phyloP scores from a whole-genome alignment of 2,329 filamentous ascomycete genomes.

The Mycosphaerella arachidis region DNA sequence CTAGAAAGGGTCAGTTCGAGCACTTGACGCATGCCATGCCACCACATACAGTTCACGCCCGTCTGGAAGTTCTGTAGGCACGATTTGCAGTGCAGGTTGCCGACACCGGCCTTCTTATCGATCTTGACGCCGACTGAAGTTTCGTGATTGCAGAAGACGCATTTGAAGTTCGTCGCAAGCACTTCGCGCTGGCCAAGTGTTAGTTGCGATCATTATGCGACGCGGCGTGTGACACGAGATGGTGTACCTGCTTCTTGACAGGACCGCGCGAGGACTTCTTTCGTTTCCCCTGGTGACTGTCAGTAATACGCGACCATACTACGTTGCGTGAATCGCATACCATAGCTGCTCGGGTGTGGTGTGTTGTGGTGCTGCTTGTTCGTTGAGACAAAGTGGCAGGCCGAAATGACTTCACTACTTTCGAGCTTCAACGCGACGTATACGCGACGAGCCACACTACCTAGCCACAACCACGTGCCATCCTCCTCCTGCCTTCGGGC shows the following conservation, averaged over 20 bases:
- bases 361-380: neutral
- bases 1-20: slow-evolving; percentile 43
- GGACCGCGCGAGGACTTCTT: slow-evolving; percentile 81
- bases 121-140: slow-evolving; percentile 86
- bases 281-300: slow-evolving; percentile 67
- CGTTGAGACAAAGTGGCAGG: neutral
- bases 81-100: slow-evolving; percentile 81
- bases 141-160: slow-evolving; percentile 97
- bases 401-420: neutral
- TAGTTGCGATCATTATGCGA: neutral
- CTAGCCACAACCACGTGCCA: neutral
- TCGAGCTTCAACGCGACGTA: neutral
- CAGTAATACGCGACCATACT: neutral
- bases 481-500: neutral
- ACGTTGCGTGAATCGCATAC: slow-evolving; percentile 1
- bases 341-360: slow-evolving; percentile 4
- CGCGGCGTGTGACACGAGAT: neutral
- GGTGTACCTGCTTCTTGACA: slow-evolving; percentile 68
- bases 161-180: slow-evolving; percentile 81
- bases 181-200: slow-evolving; percentile 51
- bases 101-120: slow-evolving; percentile 86
- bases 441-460: neutral
- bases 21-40: neutral
- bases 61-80: slow-evolving; percentile 94
- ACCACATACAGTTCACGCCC: slow-evolving; percentile 74